Evolutionary conservation across 306 rosid genomes (phyloP).

Genomic region (Cicer yamashitae): DNA sequence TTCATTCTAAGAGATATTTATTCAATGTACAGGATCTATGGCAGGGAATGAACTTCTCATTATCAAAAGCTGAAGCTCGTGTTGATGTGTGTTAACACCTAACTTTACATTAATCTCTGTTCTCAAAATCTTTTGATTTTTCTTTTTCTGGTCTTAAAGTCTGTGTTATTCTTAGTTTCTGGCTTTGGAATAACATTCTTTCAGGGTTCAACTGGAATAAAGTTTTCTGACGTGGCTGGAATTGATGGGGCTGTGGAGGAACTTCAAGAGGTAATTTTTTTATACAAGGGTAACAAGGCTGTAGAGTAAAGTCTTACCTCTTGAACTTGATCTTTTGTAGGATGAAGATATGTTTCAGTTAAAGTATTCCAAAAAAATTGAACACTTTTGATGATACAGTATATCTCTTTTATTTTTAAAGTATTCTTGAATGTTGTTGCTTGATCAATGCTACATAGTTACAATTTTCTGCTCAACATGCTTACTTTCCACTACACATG

Average conservation of each 20-base stretch:
- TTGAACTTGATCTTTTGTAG: conserved; percentile 30
- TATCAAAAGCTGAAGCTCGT: conserved; percentile 98
- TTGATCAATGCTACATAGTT: conserved; percentile 11
- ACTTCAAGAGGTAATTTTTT: conserved; percentile 83
- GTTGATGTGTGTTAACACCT: conserved; percentile 78
- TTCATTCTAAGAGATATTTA: conserved; percentile 43
- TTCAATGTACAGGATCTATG: conserved; percentile 79
- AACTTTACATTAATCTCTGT: conserved; percentile 40
- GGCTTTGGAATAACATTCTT: conserved; percentile 45
- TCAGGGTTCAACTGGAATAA: conserved; percentile 97
- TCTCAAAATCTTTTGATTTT: conserved; percentile 34
- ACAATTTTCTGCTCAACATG: conserved; percentile 9
- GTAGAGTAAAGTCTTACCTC: conserved; percentile 7
- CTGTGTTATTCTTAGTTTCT: conserved; percentile 40
- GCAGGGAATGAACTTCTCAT: conserved; percentile 99
- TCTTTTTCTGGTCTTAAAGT: conserved; percentile 35
- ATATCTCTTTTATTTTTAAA: neutral
- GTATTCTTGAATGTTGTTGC: conserved; percentile 21
- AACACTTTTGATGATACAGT: conserved; percentile 3
- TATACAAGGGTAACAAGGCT: conserved; percentile 9
- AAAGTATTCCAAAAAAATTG: conserved; percentile 14
- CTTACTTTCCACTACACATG: conserved; percentile 10
- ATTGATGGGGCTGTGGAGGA: conserved; percentile 98
- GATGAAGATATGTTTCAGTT: conserved; percentile 17
- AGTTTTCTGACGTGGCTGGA: conserved; percentile 93